A percentile compares a stretch with the other conserved stretches of the same genome.
phyloP scores from a whole-genome alignment of 177 flowering plant genomes.

The Vitis hybrid region DNA sequence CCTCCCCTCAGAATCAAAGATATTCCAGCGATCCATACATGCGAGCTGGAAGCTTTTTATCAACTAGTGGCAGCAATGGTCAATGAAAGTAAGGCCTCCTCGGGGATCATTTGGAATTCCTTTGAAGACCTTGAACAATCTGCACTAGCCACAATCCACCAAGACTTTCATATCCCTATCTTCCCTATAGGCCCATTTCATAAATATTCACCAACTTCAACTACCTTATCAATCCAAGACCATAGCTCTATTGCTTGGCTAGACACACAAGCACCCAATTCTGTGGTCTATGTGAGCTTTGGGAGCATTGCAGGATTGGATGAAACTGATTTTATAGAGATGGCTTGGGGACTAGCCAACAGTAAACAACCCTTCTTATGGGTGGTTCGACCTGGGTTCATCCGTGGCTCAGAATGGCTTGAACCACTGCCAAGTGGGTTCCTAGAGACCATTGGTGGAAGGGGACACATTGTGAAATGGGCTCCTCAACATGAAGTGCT shows the following conservation, averaged over 20 bases:
- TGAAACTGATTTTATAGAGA: slow-evolving; percentile 15
- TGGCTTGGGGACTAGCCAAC: slow-evolving; percentile 28
- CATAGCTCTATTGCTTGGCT: slow-evolving; percentile 24
- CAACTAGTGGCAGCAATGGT: slow-evolving; percentile 3
- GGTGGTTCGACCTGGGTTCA: slow-evolving; percentile 30
- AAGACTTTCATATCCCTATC: slow-evolving; percentile 21
- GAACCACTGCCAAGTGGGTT: slow-evolving; percentile 22
- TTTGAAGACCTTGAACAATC: slow-evolving; percentile 37
- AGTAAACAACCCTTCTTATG: slow-evolving; percentile 26
- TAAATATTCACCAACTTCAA: slow-evolving; percentile 21
- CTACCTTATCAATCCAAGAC: slow-evolving; percentile 19
- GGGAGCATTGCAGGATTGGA: slow-evolving; percentile 15
- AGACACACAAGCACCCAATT: slow-evolving; percentile 20
- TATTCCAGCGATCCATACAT: slow-evolving; percentile 20
- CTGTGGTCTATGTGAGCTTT: slow-evolving; percentile 29
- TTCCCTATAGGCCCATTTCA: slow-evolving; percentile 51
- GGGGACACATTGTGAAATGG: slow-evolving; percentile 29
- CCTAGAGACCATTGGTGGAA: slow-evolving; percentile 10
- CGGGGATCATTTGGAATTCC: slow-evolving; percentile 41
- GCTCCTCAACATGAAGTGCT: slow-evolving; percentile 28
- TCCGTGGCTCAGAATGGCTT: slow-evolving; percentile 17
- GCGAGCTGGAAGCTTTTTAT: slow-evolving; percentile 4
- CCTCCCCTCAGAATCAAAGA: slow-evolving; percentile 41
- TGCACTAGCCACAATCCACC: slow-evolving; percentile 2
- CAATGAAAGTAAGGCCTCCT: slow-evolving; percentile 20